These are phyloP conservation scores for Oryza meridionalis DNA, from an alignment of 176 grass and related monocot genomes.

Conservation along the genomic window DNA sequence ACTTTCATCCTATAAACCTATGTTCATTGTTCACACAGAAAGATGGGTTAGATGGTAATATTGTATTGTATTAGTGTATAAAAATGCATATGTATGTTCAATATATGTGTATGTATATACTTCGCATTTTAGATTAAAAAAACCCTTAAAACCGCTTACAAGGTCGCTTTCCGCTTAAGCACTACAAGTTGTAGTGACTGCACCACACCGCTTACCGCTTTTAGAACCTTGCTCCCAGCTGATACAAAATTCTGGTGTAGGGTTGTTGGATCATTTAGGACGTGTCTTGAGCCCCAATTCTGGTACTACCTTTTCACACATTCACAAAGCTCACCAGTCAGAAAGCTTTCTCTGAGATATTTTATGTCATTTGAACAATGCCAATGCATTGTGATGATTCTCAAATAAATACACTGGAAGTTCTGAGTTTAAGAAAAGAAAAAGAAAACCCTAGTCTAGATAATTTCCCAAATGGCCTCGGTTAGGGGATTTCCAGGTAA, in stretches of 20 bases:
- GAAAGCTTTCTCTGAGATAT: not conserved
- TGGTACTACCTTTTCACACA: not conserved
- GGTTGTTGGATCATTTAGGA: constrained; percentile 2
- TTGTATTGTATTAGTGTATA: no score
- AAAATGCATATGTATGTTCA: no score
- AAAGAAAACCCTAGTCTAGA: not conserved
- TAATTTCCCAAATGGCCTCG: not conserved
- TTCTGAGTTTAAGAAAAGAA: not conserved
- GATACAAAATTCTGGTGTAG: constrained; percentile 1
- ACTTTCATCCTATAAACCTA: not conserved
- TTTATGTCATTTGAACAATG: not conserved
- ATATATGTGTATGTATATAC: no score
- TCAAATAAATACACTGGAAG: not conserved
- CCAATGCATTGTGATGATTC: not conserved
- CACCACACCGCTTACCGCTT: not conserved
- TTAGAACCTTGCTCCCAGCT: not conserved
- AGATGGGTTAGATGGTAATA: no score
- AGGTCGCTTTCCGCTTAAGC: no score
- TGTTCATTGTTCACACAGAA: no score
- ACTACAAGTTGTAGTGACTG: no score
- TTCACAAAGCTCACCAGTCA: not conserved
- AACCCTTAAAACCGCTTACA: not conserved
- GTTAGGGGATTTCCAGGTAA: not conserved
- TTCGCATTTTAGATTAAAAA: no score
- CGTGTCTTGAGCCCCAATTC: not conserved